Evolutionary conservation across 371 early-diverging fungal species (phyloP), one percentile per base, ranked within the genome.

Genomic region (Sporodiniella umbellata): DNA sequence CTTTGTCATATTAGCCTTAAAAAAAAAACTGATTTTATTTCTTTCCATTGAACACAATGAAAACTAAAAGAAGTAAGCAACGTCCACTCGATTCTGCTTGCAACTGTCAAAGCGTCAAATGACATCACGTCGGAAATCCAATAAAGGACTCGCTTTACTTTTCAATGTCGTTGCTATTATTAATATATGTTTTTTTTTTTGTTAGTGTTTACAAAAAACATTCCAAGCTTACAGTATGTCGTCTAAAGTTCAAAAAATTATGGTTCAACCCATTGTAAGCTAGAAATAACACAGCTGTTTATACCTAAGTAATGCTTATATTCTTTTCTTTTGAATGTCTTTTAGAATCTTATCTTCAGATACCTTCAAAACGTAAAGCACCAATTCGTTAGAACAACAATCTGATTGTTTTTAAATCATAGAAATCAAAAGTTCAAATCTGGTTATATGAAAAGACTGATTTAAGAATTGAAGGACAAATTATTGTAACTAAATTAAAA

Each of bases 241-340:
- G 54, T 80, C 86, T 40, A 90, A 90, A 74, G 92, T 93, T 33
- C 93, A 93, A 64, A 92, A 92, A 80, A 86, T 93, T 75, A 93
- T 96, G 94, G 94, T 96, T 56, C 93, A 93, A 76, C 96, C 96
- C 80, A 96, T 96, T 80, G 88, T 87, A 80, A 70, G 12, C 0
- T 8, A 11, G 17, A 21, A 31, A 25, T 31, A 35, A 3, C n/a
- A 14, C 4, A n/a, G 15, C 35, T 39, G 25, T 19, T 38, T 35
- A 30, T 42, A 42, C 12, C 12, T n/a, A n/a, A n/a, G n/a, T n/a
- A n/a, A n/a, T n/a, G n/a, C n/a, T n/a, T n/a, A n/a, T n/a, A n/a
- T n/a, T n/a, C n/a, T n/a, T n/a, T n/a, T n/a, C n/a, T n/a, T n/a
- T n/a, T n/a, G n/a, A n/a, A n/a, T n/a, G n/a, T n/a, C n/a, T 17